Evolutionary conservation across 202 grass and related monocot genomes (phyloP).

Genomic region (Bolboschoenoplectus hybrid): DNA sequence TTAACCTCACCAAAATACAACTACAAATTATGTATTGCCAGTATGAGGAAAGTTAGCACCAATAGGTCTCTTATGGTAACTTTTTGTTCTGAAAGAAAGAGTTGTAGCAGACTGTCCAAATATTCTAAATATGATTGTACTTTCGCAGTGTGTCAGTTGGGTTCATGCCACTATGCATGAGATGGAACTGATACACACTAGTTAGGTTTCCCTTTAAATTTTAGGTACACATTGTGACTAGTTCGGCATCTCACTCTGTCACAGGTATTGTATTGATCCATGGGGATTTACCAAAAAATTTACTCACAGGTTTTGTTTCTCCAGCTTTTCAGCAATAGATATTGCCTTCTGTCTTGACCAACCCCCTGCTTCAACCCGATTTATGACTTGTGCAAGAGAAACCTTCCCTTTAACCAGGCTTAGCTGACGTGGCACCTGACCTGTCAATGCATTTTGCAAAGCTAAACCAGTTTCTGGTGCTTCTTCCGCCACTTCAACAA

Average conservation of each 20-base stretch:
- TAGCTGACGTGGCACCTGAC: conserved; percentile 44
- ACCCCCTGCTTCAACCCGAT: conserved; percentile 68
- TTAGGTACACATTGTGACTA: background rate
- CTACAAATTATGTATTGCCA: conserved; percentile 1
- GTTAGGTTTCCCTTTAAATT: background rate
- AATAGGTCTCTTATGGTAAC: background rate
- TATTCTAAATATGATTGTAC: background rate
- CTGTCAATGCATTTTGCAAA: conserved; percentile 15
- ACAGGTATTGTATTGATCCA: background rate
- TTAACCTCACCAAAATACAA: background rate
- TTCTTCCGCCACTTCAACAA: conserved; percentile 23
- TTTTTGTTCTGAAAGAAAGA: background rate
- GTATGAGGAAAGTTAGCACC: background rate
- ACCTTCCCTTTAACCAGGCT: conserved; percentile 87
- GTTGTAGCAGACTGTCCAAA: background rate
- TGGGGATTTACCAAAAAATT: conserved; percentile 33
- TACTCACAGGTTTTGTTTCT: conserved; percentile 97
- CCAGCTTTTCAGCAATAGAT: conserved; percentile 91
- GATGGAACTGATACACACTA: background rate
- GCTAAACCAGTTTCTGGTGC: conserved; percentile 1
- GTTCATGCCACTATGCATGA: background rate
- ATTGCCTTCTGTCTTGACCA: conserved; percentile 84
- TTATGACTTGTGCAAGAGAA: conserved; percentile 90
- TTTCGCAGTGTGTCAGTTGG: background rate
- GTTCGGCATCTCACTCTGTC: background rate